Evolutionary conservation across 257 asterid species (phyloP), one percentile per base, ranked within the genome.

Genomic region (Solanum pinnatisectum): DNA sequence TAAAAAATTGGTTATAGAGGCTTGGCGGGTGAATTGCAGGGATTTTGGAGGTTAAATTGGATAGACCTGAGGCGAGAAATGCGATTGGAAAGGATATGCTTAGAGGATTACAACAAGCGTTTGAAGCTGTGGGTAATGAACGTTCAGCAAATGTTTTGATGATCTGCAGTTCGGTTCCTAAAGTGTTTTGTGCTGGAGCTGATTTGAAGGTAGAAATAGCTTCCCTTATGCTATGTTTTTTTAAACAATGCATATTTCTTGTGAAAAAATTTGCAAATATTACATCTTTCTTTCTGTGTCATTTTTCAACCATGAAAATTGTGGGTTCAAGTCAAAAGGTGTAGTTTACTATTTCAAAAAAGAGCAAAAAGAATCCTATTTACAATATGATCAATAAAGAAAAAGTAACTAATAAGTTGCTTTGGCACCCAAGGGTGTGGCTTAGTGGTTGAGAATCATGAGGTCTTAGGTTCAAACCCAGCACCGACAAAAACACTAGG

Each of bases 171-270:
- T 93, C 93, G 33, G 97, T 96, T 85, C 96, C 96, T 36, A 93
- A 88, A 90, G 96, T 92, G 59, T 97, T 97, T 77, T 97, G 99
- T 88, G 98, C 98, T 89, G 99, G 99, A 87, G 98, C 99, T 90
- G 98, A 97, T 95, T 90, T 97, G 91, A 97, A 97, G 98, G 99
- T 96, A 88, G 16, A 81, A 10, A 76, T 36, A 36, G 11, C 84
- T 68, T 68, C 84, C 13, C 14, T 85, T 68, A 49, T 33, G 42
- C 6, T 30, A 2, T 30, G 68, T 27, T 16, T 39, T 20, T 13
- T 37, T 37, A 15, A 49, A 49, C 59, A 49, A 5, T 14, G 59
- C 59, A 15, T 49, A 49, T 15, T 49, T 49, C 59, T 49, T 49
- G 59, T 49, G 22, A 49, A 49, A 8, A 49, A 15, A 49, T 22